These are phyloP conservation scores for Gossypium sturtianum DNA, from an alignment of 345 rosid genomes.

Conservation along the genomic window DNA sequence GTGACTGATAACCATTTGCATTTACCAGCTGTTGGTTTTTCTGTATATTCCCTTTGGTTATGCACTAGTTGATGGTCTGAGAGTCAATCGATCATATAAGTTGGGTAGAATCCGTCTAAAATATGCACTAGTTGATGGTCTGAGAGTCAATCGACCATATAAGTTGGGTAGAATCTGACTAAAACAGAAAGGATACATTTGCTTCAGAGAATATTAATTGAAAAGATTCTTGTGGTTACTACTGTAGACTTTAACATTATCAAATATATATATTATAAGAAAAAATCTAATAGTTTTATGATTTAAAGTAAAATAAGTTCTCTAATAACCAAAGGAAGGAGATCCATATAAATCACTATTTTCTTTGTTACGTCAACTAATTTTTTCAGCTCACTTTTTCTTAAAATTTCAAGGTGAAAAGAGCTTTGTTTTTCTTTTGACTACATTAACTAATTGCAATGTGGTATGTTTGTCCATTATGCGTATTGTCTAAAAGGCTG, in stretches of 20 bases:
- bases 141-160: background rate
- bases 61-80: background rate
- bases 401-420: background rate
- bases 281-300: background rate
- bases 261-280: background rate
- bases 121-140: background rate
- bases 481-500: background rate
- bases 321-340: background rate
- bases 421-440: background rate
- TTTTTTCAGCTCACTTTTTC: background rate
- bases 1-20: background rate
- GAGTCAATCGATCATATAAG: background rate
- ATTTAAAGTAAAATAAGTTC: background rate
- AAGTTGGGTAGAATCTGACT: background rate
- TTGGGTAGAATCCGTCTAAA: background rate
- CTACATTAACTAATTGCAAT: background rate
- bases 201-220: background rate
- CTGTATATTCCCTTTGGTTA: background rate
- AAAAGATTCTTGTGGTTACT: background rate
- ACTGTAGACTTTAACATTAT: background rate
- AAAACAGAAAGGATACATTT: background rate
- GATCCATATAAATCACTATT: background rate
- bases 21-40: slow-evolving; percentile 3
- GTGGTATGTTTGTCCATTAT: background rate
- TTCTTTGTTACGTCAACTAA: background rate